Percentiles rank a stretch among this genome's conserved stretches.
Evolutionary conservation across 2,329 filamentous ascomycete genomes (phyloP).

Genomic region (Pseudogymnoascus sp.): DNA sequence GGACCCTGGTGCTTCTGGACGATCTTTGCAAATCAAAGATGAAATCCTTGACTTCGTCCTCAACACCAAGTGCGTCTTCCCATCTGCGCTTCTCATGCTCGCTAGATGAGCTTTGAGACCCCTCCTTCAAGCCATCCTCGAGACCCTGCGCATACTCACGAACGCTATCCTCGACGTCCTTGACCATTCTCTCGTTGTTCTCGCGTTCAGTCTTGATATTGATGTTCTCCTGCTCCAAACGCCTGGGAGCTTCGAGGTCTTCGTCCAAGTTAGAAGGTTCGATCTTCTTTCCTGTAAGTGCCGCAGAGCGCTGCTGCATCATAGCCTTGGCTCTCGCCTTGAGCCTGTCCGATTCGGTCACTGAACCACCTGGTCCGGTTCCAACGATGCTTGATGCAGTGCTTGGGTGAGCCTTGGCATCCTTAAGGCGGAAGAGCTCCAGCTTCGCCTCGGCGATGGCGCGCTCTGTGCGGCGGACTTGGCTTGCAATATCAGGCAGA

Average conservation of each 20-base stretch:
- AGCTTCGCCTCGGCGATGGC: conserved; percentile 86
- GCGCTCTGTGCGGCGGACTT: conserved; percentile 84
- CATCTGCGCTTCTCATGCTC: conserved; percentile 90
- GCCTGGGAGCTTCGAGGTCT: conserved; percentile 70
- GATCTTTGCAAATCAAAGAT: conserved; percentile 92
- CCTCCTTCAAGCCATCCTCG: conserved; percentile 81
- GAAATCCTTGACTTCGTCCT: conserved; percentile 94
- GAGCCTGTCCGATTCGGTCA: conserved; percentile 89
- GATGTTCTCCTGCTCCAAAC: conserved; percentile 81
- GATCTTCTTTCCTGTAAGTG: conserved; percentile 76
- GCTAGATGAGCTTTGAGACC: conserved; percentile 63
- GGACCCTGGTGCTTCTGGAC: conserved; percentile 67
- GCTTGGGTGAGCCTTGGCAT: conserved; percentile 84
- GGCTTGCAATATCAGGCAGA: conserved; percentile 83
- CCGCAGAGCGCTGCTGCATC: conserved; percentile 96
- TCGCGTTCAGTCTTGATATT: conserved; percentile 79
- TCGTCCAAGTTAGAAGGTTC: conserved; percentile 59
- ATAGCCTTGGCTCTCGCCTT: conserved; percentile 94
- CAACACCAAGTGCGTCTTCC: conserved; percentile 93
- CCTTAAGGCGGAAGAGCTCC: conserved; percentile 86
- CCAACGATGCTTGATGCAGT: conserved; percentile 77
- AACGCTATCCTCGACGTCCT: conserved; percentile 93
- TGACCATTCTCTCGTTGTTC: conserved; percentile 92
- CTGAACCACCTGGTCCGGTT: conserved; percentile 79
- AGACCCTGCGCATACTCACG: conserved; percentile 78